phyloP scores from a whole-genome alignment of 495 filamentous ascomycete species.

The Trypethelium eluteriae region DNA sequence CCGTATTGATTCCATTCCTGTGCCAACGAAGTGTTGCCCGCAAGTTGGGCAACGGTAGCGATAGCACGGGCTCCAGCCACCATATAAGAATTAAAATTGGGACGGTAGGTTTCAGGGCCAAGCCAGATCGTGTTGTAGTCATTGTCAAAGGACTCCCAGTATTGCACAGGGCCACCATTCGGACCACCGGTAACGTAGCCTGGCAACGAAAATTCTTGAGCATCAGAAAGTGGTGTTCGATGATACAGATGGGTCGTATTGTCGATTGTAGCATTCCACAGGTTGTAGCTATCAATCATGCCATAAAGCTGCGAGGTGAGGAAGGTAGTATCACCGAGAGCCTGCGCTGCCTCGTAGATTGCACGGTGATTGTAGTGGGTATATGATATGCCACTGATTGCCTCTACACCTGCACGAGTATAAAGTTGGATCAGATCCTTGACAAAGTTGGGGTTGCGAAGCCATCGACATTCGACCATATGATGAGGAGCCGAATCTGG shows the following conservation, averaged over 20 bases:
- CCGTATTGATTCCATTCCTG: conserved; percentile 33
- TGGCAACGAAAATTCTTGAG: conserved; percentile 41
- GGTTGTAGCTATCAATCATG: conserved; percentile 36
- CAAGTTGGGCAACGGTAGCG: conserved; percentile 32
- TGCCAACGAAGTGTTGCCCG: conserved; percentile 27
- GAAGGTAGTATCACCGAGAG: conserved; percentile 37
- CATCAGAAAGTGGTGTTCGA: conserved; percentile 39
- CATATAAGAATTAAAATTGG: conserved; percentile 44
- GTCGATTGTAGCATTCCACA: conserved; percentile 38
- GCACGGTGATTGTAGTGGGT: conserved; percentile 42
- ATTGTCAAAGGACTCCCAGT: conserved; percentile 28
- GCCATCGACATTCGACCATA: conserved; percentile 42
- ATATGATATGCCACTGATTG: conserved; percentile 33
- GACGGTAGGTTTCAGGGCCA: conserved; percentile 41
- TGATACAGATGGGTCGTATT: conserved; percentile 37
- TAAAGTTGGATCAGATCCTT: conserved; percentile 41
- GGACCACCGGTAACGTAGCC: conserved; percentile 37
- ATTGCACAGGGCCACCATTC: conserved; percentile 22
- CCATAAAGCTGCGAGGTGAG: conserved; percentile 37
- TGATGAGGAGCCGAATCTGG: conserved; percentile 41
- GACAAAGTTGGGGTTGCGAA: conserved; percentile 36
- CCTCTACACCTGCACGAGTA: conserved; percentile 39
- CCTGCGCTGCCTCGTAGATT: conserved; percentile 35
- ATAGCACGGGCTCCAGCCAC: conserved; percentile 41
- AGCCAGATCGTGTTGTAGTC: conserved; percentile 32